Evolutionary conservation across 2,329 filamentous ascomycete species (phyloP).

Genomic region (Colletotrichum sublineola): DNA sequence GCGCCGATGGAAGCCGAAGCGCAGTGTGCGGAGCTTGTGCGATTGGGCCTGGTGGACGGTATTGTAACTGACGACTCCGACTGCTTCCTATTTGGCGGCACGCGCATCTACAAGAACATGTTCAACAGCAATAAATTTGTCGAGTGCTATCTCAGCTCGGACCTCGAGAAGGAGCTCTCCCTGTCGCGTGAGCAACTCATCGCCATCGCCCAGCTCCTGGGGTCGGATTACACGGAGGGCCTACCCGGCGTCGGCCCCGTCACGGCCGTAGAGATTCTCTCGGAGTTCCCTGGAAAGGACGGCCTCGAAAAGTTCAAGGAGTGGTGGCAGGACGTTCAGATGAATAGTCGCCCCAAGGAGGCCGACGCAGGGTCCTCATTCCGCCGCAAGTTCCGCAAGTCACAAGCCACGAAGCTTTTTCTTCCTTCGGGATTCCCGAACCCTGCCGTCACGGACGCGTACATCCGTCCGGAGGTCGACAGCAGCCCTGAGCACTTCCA

Average conservation of each 20-base stretch:
- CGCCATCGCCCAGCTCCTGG: constrained; percentile 88
- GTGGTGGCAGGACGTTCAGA: constrained; percentile 89
- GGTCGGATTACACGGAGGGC: constrained; percentile 95
- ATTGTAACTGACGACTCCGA: constrained; percentile 98
- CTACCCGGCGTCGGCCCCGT: constrained; percentile 92
- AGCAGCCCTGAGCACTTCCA: constrained; percentile 82
- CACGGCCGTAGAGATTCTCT: constrained; percentile 92
- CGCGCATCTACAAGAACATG: constrained; percentile 99
- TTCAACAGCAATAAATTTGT: constrained; percentile 99
- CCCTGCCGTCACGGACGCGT: constrained; percentile 82
- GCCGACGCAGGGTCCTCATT: constrained; percentile 74
- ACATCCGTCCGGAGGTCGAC: constrained; percentile 89
- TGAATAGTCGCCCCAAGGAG: constrained; percentile 72
- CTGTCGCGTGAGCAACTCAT: constrained; percentile 91
- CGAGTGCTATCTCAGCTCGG: constrained; percentile 88
- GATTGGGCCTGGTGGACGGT: constrained; percentile 89
- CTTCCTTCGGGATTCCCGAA: constrained; percentile 85
- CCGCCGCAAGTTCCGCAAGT: constrained; percentile 86
- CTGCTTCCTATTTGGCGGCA: constrained; percentile 96
- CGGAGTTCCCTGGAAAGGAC: constrained; percentile 79
- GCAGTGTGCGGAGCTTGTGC: constrained; percentile 93
- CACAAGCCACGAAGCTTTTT: constrained; percentile 87
- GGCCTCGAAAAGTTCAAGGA: constrained; percentile 81
- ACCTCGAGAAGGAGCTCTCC: constrained; percentile 90
- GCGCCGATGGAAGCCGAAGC: constrained; percentile 99